Conservation (phyloP, 345 rosid species). For the Rhizophora mangle region DNA sequence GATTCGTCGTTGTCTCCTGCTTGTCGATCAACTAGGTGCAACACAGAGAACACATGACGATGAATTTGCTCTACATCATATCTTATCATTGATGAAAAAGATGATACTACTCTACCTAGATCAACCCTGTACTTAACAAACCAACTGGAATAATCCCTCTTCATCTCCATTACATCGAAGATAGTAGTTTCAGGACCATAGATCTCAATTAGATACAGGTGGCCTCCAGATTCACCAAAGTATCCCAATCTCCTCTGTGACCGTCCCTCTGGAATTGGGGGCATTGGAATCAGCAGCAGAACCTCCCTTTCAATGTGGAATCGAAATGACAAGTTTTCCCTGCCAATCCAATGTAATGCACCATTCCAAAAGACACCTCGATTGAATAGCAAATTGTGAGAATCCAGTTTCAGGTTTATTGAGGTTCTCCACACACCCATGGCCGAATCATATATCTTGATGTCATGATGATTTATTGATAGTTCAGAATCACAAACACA, state of each 20-base stretch:
- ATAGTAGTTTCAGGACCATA: slow-evolving; percentile 8
- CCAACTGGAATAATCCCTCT: slow-evolving; percentile 26
- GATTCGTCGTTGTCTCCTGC: slow-evolving; percentile 15
- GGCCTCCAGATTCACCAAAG: slow-evolving; percentile 34
- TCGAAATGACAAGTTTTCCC: slow-evolving; percentile 4
- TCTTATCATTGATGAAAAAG: not conserved
- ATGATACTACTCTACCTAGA: not conserved
- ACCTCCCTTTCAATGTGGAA: slow-evolving; percentile 16
- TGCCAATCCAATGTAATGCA: slow-evolving; percentile 30
- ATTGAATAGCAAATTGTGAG: slow-evolving; percentile 8
- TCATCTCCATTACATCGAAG: slow-evolving; percentile 28
- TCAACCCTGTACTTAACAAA: slow-evolving; percentile 28
- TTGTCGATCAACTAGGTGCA: slow-evolving; percentile 4
- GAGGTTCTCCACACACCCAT: slow-evolving; percentile 24
- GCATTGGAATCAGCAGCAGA: slow-evolving; percentile 24
- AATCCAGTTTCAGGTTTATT: not conserved
- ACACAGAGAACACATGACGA: slow-evolving; percentile 4
- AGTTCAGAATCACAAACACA: slow-evolving; percentile 20
- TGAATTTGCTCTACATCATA: not conserved
- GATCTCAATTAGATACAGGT: slow-evolving; percentile 25
- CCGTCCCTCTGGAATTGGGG: slow-evolving; percentile 15
- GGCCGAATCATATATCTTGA: slow-evolving; percentile 18
- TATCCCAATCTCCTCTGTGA: slow-evolving; percentile 20
- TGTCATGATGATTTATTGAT: slow-evolving; percentile 1
- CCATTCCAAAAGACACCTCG: slow-evolving; percentile 28